These are phyloP conservation scores for Lunularia cruciata DNA, from an alignment of 225 moss, liverwort and hornwort genomes.

Conservation along the genomic window DNA sequence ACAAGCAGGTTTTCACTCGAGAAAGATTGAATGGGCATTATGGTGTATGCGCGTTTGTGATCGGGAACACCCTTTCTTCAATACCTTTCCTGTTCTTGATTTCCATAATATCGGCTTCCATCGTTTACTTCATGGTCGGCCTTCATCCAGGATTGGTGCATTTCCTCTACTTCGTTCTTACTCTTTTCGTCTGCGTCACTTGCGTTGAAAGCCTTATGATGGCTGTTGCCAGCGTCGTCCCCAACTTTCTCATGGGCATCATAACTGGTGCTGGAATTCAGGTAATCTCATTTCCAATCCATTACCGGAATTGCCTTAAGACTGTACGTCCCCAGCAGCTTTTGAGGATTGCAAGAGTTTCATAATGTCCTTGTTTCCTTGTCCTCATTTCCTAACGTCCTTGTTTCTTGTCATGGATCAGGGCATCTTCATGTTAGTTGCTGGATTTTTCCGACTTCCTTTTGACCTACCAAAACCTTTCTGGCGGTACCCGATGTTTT, in stretches of 20 bases:
- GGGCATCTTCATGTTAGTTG: constrained; percentile 80
- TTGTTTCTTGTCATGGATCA: constrained; percentile 24
- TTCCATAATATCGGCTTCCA: constrained; percentile 52
- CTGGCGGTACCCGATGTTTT: constrained; percentile 70
- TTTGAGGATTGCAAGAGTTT: no score
- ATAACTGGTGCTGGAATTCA: constrained; percentile 87
- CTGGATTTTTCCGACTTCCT: constrained; percentile 62
- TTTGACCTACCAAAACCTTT: constrained; percentile 61
- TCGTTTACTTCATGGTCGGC: constrained; percentile 81
- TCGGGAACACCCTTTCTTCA: constrained; percentile 81
- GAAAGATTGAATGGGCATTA: constrained; percentile 93
- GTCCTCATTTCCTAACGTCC: no score
- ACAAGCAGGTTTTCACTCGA: constrained; percentile 64
- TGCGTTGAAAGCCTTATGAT: constrained; percentile 97
- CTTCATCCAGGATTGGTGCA: constrained; percentile 67
- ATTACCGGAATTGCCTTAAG: constrained; percentile 3
- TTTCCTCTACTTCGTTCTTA: constrained; percentile 68
- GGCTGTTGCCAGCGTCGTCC: constrained; percentile 89
- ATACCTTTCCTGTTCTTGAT: constrained; percentile 80
- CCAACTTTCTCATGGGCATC: constrained; percentile 97
- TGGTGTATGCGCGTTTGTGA: constrained; percentile 77
- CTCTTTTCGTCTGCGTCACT: constrained; percentile 72
- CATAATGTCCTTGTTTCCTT: no score
- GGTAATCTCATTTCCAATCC: constrained; percentile 33
- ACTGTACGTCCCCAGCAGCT: no score